A percentile compares a stretch with the other conserved stretches of the same genome.
These are phyloP conservation scores for Nothophytophthora sp. DNA, from an alignment of 352 stramenopile species.

Conservation along the genomic window DNA sequence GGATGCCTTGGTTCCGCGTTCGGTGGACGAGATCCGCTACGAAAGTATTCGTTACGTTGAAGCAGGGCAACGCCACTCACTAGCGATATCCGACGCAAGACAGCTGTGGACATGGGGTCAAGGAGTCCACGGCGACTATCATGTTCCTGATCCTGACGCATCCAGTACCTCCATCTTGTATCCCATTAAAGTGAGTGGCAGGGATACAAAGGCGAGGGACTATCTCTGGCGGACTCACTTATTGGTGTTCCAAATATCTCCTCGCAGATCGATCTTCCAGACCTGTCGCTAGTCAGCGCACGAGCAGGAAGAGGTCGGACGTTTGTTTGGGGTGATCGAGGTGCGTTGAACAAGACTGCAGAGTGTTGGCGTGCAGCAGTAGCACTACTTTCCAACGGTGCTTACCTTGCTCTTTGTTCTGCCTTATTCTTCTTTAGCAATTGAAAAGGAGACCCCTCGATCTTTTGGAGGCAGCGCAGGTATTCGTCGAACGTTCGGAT, in stretches of 20 bases:
- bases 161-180: slow-evolving; percentile 55
- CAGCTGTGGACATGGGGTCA: slow-evolving; percentile 80
- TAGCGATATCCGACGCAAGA: slow-evolving; percentile 62
- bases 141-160: slow-evolving; percentile 37
- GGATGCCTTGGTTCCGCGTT: slow-evolving; percentile 54
- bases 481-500: too few species aligned
- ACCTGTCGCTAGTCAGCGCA: slow-evolving; percentile 55
- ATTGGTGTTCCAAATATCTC: too few species aligned
- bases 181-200: slow-evolving; percentile 47
- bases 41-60: slow-evolving; percentile 65
- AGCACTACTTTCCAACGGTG: too few species aligned
- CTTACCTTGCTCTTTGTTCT: too few species aligned
- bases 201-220: neutral
- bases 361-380: too few species aligned
- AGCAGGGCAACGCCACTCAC: slow-evolving; percentile 64
- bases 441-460: slow-evolving; percentile 23
- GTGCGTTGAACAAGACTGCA: slow-evolving; percentile 16
- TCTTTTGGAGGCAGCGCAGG: slow-evolving; percentile 46
- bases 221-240: too few species aligned
- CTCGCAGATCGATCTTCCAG: slow-evolving; percentile 46
- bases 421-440: slow-evolving; percentile 16
- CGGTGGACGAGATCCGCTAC: slow-evolving; percentile 65
- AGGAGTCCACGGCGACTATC: slow-evolving; percentile 57
- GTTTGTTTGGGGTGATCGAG: slow-evolving; percentile 80
- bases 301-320: slow-evolving; percentile 62